Evolutionary conservation across 495 filamentous ascomycete species (phyloP).

Genomic region (Venustampulla echinocandica): DNA sequence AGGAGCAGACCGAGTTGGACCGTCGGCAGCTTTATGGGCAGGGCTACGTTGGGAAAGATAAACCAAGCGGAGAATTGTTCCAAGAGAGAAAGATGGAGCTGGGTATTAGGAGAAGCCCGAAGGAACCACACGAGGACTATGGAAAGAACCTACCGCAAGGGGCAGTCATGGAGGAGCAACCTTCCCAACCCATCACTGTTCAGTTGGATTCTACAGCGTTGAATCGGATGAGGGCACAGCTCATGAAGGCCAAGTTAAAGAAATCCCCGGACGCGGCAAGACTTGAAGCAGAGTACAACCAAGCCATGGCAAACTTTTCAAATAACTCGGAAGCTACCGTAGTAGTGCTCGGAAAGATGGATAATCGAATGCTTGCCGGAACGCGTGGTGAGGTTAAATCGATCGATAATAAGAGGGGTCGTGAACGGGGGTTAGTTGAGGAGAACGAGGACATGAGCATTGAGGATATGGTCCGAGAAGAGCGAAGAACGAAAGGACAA

Average conservation of each 20-base stretch:
- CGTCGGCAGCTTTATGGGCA: constrained; percentile 75
- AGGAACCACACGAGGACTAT: constrained; percentile 36
- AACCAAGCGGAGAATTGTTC: constrained; percentile 81
- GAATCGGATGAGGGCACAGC: constrained; percentile 82
- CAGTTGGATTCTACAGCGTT: constrained; percentile 66
- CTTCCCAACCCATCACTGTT: constrained; percentile 33
- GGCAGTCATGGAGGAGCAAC: constrained; percentile 28
- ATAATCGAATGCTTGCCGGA: constrained; percentile 79
- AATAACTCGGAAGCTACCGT: constrained; percentile 52
- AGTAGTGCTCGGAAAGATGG: constrained; percentile 76
- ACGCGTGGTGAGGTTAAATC: constrained; percentile 67
- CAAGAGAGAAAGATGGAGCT: constrained; percentile 52
- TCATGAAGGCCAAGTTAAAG: constrained; percentile 88
- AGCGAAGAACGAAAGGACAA: constrained; percentile 72
- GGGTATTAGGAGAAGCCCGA: constrained; percentile 31
- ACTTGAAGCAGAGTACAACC: constrained; percentile 80
- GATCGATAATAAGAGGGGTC: constrained; percentile 65
- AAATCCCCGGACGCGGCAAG: constrained; percentile 61
- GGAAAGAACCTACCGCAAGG: constrained; percentile 33
- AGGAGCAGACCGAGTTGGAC: constrained; percentile 91
- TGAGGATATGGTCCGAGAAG: constrained; percentile 91
- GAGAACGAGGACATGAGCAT: constrained; percentile 95
- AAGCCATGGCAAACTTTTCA: constrained; percentile 49
- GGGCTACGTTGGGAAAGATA: constrained; percentile 79
- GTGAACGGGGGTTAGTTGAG: constrained; percentile 69